Evolutionary conservation across 768 basidiomycete genomes (phyloP), one percentile per base, ranked within the genome.

Genomic region (Psilocybe tampanensis): DNA sequence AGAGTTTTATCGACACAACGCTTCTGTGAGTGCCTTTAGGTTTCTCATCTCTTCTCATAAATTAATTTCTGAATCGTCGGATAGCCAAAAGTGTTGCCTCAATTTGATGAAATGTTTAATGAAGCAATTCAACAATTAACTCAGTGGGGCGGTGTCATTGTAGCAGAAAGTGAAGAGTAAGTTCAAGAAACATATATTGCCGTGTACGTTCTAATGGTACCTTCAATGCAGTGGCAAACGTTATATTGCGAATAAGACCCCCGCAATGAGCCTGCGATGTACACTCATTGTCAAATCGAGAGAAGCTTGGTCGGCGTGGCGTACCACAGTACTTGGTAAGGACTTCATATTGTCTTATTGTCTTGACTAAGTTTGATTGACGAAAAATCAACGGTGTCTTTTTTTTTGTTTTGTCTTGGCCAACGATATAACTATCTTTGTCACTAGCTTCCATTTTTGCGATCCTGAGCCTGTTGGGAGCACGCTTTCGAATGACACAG

Each of bases 111-210:
- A 53, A 83, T 86, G 41, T 94, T 91, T 66, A 79, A 86, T 62
- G 86, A 89, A 68, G 92, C 92, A 19, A 85, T 95, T 58, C 84
- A 88, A 60, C 86, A 94, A 64, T 74, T 94, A 52, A 75, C 83
- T 44, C 78, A 85, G 66, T 91, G 86, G 84, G 89, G 88, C 54
- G 86, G 87, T 17, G 79, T 93, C 22, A 75, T 89, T 56, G 77
- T 86, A 55, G 85, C 80, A 47, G 82, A 85, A 70, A 86, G 89
- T 68, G 64, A 75, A 64, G 74, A 78, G 90, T 92, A 67, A 70
- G 90, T 79, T 22, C 29, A 29, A 5, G 42, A 44, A 23, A 59
- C 56, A 55, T 49, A 49, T 47, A 59, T 53, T 36, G 44, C 21
- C 8, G 19, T 42, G 47, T 55, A 39, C 36, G 36, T 44, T 48